Conservation (phyloP, 2,329 filamentous ascomycete genomes). For the Arthrobotrys sinensis region DNA sequence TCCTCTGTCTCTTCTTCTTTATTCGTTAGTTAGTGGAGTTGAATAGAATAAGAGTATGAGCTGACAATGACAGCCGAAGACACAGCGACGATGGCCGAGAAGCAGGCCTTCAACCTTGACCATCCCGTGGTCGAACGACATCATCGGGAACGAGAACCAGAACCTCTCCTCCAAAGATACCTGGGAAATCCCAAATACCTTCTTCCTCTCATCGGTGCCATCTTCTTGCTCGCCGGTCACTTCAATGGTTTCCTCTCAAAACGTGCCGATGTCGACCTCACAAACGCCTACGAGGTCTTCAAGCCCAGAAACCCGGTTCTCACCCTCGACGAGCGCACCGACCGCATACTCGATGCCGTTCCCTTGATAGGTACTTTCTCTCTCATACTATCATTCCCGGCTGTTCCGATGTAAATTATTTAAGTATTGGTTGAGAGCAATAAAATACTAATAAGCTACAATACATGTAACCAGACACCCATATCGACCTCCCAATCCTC, state of each 20-base stretch:
- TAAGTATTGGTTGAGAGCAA: too few species aligned
- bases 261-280: conserved; percentile 47
- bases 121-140: conserved; percentile 24
- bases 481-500: conserved; percentile 80
- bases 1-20: too few species aligned
- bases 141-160: conserved; percentile 11
- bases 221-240: conserved; percentile 49
- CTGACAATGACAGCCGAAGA: too few species aligned
- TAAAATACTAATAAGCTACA: background rate
- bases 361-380: conserved; percentile 61
- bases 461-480: conserved; percentile 45
- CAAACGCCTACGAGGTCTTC: conserved; percentile 50
- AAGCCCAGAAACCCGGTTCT: conserved; percentile 8
- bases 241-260: conserved; percentile 58
- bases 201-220: conserved; percentile 38
- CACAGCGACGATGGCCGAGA: conserved; percentile 5
- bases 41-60: too few species aligned
- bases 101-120: conserved; percentile 9
- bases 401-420: background rate
- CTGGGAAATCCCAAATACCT: conserved; percentile 51
- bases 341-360: conserved; percentile 58
- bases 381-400: background rate
- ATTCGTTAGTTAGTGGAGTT: too few species aligned
- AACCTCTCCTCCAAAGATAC: conserved; percentile 48
- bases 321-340: conserved; percentile 56